Conservation (phyloP, 805 yeast species). For the Cyberlindnera mississippiensis region DNA sequence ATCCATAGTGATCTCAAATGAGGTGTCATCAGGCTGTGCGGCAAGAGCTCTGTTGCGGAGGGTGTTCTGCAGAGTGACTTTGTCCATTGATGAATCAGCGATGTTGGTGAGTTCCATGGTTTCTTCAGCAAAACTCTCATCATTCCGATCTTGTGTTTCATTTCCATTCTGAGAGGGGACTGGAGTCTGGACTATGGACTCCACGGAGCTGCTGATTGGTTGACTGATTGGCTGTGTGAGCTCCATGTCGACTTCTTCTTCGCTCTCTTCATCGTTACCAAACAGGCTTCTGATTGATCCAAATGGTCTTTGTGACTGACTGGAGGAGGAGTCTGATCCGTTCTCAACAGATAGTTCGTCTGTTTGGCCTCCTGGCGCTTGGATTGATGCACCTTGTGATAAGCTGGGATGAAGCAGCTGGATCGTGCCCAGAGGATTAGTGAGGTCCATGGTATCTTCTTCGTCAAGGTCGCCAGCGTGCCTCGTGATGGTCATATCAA, state of each 20-base stretch:
- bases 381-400: not conserved
- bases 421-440: slow-evolving; percentile 24
- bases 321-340: slow-evolving; percentile 1
- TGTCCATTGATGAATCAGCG: slow-evolving; percentile 20
- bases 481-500: slow-evolving; percentile 22
- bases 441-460: slow-evolving; percentile 28
- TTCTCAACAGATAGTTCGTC: too few relatives aligned
- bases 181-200: not conserved
- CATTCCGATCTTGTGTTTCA: not conserved
- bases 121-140: slow-evolving; percentile 13
- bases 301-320: slow-evolving; percentile 22
- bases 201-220: not conserved
- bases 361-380: too few relatives aligned
- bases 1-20: slow-evolving; percentile 16
- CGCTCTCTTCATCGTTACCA: slow-evolving; percentile 20
- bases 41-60: slow-evolving; percentile 15
- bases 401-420: slow-evolving; percentile 12
- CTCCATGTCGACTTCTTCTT: slow-evolving; percentile 25
- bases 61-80: slow-evolving; percentile 22
- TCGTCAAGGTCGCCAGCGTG: slow-evolving; percentile 10
- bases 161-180: not conserved
- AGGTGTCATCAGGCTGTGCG: not conserved
- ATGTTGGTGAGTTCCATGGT: slow-evolving; percentile 23
- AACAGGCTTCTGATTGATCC: slow-evolving; percentile 27
- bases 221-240: slow-evolving; percentile 21